phyloP scores from a whole-genome alignment of 129 eudicot genomes.

The Centaurea solstitialis region DNA sequence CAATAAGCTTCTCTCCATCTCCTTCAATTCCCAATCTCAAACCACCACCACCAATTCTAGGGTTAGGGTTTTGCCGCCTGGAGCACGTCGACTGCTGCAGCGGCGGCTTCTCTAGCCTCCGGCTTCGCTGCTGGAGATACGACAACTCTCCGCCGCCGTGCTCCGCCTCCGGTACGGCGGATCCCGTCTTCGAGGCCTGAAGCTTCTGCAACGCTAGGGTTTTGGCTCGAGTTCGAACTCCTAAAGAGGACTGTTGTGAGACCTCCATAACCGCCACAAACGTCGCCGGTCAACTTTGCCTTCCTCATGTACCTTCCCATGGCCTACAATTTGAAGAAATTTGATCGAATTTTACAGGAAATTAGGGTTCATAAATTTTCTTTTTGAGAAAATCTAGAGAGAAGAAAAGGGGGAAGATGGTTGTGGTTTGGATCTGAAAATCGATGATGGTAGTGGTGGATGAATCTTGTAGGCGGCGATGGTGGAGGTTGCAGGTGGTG shows the following conservation, averaged over 20 bases:
- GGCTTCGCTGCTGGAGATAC: conserved; percentile 69
- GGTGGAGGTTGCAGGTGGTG: no score
- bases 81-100: conserved; percentile 18
- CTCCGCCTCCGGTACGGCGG: conserved; percentile 8
- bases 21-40: no score
- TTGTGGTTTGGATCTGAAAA: no score
- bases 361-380: conserved; percentile 23
- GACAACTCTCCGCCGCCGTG: conserved; percentile 33
- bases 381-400: not conserved
- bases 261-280: conserved; percentile 48
- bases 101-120: conserved; percentile 70
- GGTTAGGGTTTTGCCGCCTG: conserved; percentile 22
- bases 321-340: not conserved
- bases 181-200: conserved; percentile 36
- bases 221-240: conserved; percentile 88
- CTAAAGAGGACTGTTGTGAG: conserved; percentile 50
- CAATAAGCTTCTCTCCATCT: not conserved
- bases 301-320: conserved; percentile 75
- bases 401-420: conserved; percentile 1
- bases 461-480: no score
- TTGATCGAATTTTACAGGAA: not conserved
- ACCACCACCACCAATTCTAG: no score
- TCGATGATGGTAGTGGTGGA: no score
- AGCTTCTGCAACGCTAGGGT: conserved; percentile 77
- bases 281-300: conserved; percentile 48